Conservation (phyloP, 2,329 filamentous ascomycete species). For the Dactylellina drechsleri region DNA sequence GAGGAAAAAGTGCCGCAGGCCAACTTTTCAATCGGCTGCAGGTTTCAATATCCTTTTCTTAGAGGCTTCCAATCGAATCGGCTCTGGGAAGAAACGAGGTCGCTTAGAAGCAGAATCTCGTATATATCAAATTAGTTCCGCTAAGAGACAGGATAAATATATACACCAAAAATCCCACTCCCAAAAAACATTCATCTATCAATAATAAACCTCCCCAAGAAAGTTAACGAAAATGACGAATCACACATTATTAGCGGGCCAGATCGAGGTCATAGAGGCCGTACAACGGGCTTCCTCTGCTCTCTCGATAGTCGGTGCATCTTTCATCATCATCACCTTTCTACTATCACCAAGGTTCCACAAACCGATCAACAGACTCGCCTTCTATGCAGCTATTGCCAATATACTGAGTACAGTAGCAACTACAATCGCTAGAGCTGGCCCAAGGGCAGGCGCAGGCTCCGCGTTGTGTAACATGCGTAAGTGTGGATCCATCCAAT, state of each 20-base stretch:
- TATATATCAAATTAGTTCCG: background rate
- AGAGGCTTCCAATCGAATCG: too few species aligned
- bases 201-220: background rate
- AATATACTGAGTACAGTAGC: constrained; percentile 82
- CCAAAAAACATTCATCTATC: constrained; percentile 6
- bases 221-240: constrained; percentile 35
- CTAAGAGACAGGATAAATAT: constrained; percentile 6
- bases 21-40: constrained; percentile 9
- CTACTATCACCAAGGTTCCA: constrained; percentile 75
- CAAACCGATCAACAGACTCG: constrained; percentile 85
- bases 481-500: constrained; percentile 35
- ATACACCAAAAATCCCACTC: constrained; percentile 2
- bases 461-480: constrained; percentile 72
- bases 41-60: background rate
- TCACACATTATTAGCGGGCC: constrained; percentile 22
- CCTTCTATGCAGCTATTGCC: constrained; percentile 84
- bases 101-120: background rate
- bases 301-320: constrained; percentile 75
- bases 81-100: constrained; percentile 3
- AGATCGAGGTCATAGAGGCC: constrained; percentile 34
- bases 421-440: constrained; percentile 76
- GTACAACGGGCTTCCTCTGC: constrained; percentile 70
- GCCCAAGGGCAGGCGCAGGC: constrained; percentile 65
- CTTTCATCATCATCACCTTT: constrained; percentile 79
- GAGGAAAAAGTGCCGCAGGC: constrained; percentile 28